Base-by-base conservation (phyloP, 257 asterid species). In the Jacaranda mimosifolia region DNA sequence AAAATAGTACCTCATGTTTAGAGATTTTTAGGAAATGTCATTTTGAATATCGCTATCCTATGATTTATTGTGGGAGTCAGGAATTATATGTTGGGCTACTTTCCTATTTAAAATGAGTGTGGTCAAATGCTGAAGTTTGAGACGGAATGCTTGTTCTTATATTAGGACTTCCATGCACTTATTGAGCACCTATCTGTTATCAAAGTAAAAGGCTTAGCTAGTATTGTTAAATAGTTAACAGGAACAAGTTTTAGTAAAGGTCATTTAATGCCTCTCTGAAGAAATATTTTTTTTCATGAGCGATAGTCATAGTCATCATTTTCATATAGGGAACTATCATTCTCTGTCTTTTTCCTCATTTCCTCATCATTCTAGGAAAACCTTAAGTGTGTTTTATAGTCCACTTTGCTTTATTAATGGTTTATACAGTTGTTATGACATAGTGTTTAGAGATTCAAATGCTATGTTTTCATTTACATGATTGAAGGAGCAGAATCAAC, bases 401-500 rank as follows among this genome's bases (percentile, higher is more conserved):
- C 32, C 32, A 26, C 32, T 26, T 26, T 26, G 32, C 32, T 26
- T 26, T 26, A 26, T 26, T 26, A 26, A 26, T 26, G 2, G 2
- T 26, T 26, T 26, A 26, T 2, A 26, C 32, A n/a, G 52, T 55
- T 21, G 21, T 10, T 69, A 46, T 42, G 52, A 17, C 58, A 59
- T 3, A 39, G 35, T 56, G 62, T 65, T 78, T 62, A 53, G 17
- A 77, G 74, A 57, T 72, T 36, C 32, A 40, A 62, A 48, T 35
- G 68, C 70, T 49, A 49, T 77, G 40, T 46, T 63, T 63, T 72
- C 75, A 36, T 68, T 77, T 70, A 17, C 89, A 92, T 97, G 88
- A 93, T 96, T 75, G 99, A 96, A 84, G 99, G 99, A 70, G 99
- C 99, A 80, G 99, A 96, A 96, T 93, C 76, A 93, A 93, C 89